Base-by-base conservation (phyloP, 768 basidiomycete genomes). In the Wakefieldia striispora region DNA sequence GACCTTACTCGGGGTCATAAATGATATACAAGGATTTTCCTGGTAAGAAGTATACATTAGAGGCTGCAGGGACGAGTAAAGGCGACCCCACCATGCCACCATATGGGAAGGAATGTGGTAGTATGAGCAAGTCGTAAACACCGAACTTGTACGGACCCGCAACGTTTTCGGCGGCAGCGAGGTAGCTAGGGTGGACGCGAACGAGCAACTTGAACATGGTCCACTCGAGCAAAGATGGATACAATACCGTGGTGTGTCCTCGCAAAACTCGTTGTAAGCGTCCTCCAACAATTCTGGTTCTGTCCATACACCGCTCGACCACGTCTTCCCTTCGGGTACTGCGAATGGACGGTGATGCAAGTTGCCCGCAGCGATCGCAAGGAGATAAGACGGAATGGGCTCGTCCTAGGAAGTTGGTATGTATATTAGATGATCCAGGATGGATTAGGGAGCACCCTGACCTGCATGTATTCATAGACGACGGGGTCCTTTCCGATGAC, bases 81-180 rank as follows among this genome's bases (percentile, higher is more conserved):
- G n/a, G 29, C 8, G 19, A 40, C 16, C 55, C 17, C 52, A 84
- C 86, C 90, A 90, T 87, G 52, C 91, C 92, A 43, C 92, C 94
- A 64, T 88, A 95, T 1, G 94, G 95, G 77, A 97, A 97, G 0
- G 88, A 86, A 12, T 91, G 86, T 0, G 95, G 95, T 4, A 97
- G 75, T 20, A 97, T 83, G 17, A 97, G 76, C 2, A 95, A 65
- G 63, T 97, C 94, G 61, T 94, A 97, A 1, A 93, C 86, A 3
- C 88, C 86, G 60, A 94, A 97, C 43, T 73, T 74, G 63, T 97
- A 98, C 0, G 84, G 75, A 0, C 79, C 79, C 1, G 89, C 78
- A 34, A 93, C 72, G 12, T 80, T 74, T 66, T 97, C 93, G 12
- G 77, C 81, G 13, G 78, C 80, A 3, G 80, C 75, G 50, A 97